Conservation (phyloP, 208 protist genomes). For the Trypanosoma vivax region DNA sequence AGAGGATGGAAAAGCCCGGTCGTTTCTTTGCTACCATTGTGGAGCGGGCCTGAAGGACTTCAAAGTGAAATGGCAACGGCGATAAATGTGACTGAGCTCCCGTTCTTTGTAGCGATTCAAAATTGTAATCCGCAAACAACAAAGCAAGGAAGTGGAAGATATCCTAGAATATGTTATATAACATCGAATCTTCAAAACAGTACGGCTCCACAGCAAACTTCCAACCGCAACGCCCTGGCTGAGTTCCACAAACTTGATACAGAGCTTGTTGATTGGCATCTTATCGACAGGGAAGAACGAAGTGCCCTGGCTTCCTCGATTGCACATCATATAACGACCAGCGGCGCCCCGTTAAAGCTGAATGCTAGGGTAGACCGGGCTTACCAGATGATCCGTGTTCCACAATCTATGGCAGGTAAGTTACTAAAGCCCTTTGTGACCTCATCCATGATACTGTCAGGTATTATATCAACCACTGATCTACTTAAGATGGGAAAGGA, state of each 20-base stretch:
- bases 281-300: slow-evolving; percentile 19
- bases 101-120: slow-evolving; percentile 52
- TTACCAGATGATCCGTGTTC: slow-evolving; percentile 39
- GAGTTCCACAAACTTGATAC: neutral
- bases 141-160: slow-evolving; percentile 9
- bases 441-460: slow-evolving; percentile 43
- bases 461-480: slow-evolving; percentile 29
- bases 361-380: slow-evolving; percentile 33
- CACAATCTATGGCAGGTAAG: slow-evolving; percentile 27
- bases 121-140: slow-evolving; percentile 18
- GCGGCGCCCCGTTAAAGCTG: slow-evolving; percentile 55
- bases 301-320: slow-evolving; percentile 16
- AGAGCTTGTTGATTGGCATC: slow-evolving; percentile 25
- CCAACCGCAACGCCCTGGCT: neutral
- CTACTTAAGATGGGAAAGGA: slow-evolving; percentile 21
- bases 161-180: slow-evolving; percentile 17
- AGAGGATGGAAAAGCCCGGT: slow-evolving; percentile 54
- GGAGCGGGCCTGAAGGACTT: slow-evolving; percentile 62
- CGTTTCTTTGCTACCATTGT: slow-evolving; percentile 67
- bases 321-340: slow-evolving; percentile 21
- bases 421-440: slow-evolving; percentile 19
- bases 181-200: slow-evolving; percentile 4
- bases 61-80: slow-evolving; percentile 56
- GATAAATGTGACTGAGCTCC: slow-evolving; percentile 47
- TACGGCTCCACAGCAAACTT: neutral